phyloP scores from a whole-genome alignment of 257 asterid genomes.

The Nicotiana paniculata region DNA sequence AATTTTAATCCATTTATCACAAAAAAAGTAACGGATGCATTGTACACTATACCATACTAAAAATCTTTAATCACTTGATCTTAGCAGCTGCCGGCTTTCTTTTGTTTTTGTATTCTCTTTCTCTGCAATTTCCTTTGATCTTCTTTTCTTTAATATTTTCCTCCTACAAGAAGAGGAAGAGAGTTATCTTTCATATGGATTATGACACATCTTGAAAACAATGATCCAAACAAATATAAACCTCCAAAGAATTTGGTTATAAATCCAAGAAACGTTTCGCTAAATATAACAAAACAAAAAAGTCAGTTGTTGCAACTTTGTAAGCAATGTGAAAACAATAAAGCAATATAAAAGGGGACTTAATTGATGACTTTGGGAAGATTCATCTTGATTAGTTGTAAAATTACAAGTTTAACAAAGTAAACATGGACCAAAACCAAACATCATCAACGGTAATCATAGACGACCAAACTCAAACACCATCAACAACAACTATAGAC shows the following conservation, averaged over 20 bases:
- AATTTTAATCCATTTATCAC: no score
- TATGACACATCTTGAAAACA: not conserved
- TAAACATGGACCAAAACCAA: constrained; percentile 4
- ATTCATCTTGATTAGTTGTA: not conserved
- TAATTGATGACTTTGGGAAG: not conserved
- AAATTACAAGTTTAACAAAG: not conserved
- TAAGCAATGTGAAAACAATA: not conserved
- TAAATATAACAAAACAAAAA: not conserved
- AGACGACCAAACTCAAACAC: not conserved
- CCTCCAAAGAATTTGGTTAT: not conserved
- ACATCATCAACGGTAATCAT: not conserved
- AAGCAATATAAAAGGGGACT: not conserved
- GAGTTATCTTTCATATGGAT: not conserved
- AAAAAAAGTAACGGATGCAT: no score
- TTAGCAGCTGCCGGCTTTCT: not conserved
- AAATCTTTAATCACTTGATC: no score
- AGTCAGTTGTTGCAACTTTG: not conserved
- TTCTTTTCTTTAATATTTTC: not conserved
- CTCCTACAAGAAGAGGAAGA: not conserved
- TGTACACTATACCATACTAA: no score
- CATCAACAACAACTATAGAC: not conserved
- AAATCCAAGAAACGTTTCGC: not conserved
- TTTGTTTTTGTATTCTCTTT: no score
- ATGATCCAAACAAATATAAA: not conserved
- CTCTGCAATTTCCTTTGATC: not conserved